Base-by-base conservation (phyloP, 192 early-diverging fungal genomes). In the Paraglomus occultum region DNA sequence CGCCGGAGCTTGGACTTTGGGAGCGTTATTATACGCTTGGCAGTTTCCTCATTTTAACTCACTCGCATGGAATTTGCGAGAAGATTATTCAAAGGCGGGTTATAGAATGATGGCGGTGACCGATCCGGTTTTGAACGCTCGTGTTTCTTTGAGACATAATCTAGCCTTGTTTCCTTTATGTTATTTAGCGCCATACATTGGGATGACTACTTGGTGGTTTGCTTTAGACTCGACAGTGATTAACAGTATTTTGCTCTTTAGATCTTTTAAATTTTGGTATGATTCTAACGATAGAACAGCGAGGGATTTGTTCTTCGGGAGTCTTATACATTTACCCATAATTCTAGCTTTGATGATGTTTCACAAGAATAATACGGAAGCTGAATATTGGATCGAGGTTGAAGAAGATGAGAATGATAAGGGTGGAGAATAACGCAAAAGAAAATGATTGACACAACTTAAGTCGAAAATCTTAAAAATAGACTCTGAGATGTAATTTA, bases 31-130 rank as follows among this genome's bases (percentile, higher is more conserved):
- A 48, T 99, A 93, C 77, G 90, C 94, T 0, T 99, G 97, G 97
- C 97, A 99, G 82, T 99, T 99, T 77, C 97, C 97, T 38, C 97
- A 99, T 74, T 99, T 99, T 74, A 99, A 99, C 78, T 85, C 94
- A 3, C 75, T 99, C 22, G 83, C 89, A 14, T 95, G 94, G 90
- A 95, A 93, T 58, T 80, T 99, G 52, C 82, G 94, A 1, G 87
- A 89, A 4, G 97, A 99, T 74, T 99, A 99, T 78, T 89, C 92
- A 8, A 97, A 96, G 75, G 97, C 97, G 1, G 97, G 97, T 2
- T 99, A 96, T 79, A 83, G 89, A 2, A 99, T 99, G 97, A 95
- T 93, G 90, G 84, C 88, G 1, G 93, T 93, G 0, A 90, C 87
- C 0, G 86, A 92, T 64, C 97, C 97, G 9, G 82, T 85, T 15